phyloP scores from a whole-genome alignment of 257 asterid genomes.

The Fraxinus quadrangulata region DNA sequence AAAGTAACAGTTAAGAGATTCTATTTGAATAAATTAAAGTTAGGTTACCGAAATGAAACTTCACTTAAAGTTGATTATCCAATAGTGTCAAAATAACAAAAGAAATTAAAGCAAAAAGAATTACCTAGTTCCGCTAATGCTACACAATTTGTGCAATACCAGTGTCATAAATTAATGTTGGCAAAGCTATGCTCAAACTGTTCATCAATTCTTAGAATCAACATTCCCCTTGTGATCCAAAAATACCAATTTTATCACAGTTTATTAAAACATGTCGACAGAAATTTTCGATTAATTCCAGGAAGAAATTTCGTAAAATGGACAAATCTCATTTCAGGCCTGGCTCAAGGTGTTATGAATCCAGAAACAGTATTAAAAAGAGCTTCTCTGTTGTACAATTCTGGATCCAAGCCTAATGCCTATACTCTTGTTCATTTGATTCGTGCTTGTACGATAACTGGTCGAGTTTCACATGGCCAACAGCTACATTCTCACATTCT shows the following conservation, averaged over 20 bases:
- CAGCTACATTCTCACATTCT: constrained; percentile 61
- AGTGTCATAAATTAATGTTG: background rate
- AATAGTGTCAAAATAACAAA: background rate
- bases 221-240: background rate
- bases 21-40: too few species aligned
- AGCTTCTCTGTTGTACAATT: constrained; percentile 38
- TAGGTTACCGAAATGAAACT: background rate
- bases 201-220: background rate
- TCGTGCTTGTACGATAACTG: constrained; percentile 47
- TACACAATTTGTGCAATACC: background rate
- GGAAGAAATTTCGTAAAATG: constrained; percentile 18
- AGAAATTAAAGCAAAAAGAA: background rate
- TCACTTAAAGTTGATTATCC: background rate
- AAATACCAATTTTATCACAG: background rate
- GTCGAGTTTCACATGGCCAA: constrained; percentile 49
- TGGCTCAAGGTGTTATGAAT: constrained; percentile 19
- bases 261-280: constrained; percentile 19
- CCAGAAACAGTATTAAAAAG: constrained; percentile 31
- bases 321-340: constrained; percentile 10
- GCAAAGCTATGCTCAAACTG: background rate
- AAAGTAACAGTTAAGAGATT: too few species aligned
- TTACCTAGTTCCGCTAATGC: background rate
- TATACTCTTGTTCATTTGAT: constrained; percentile 50
- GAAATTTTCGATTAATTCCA: constrained; percentile 16
- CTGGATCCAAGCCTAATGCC: constrained; percentile 43